A percentile compares a stretch with the other conserved stretches of the same genome.
Evolutionary conservation across 768 basidiomycete genomes (phyloP).

Genomic region (Kwoniella shandongensis): DNA sequence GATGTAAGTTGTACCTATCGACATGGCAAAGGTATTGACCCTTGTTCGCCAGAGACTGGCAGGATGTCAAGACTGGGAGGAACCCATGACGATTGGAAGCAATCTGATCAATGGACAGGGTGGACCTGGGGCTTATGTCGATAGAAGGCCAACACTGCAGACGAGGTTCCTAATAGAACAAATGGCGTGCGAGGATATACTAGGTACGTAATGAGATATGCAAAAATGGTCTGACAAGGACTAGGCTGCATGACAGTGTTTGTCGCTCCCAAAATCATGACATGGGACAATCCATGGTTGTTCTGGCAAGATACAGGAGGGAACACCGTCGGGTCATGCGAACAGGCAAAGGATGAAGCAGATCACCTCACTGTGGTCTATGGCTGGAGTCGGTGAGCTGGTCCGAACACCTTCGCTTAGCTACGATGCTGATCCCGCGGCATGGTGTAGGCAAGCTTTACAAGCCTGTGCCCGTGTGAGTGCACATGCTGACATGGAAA

Average conservation of each 20-base stretch:
- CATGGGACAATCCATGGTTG: slow-evolving; percentile 15
- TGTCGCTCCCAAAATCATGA: slow-evolving; percentile 8
- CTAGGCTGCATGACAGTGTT: slow-evolving; percentile 14
- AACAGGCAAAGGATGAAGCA: background rate
- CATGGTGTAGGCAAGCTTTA: background rate
- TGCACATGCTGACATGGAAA: background rate
- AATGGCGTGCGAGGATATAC: slow-evolving; percentile 28
- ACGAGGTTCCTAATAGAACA: slow-evolving; percentile 35
- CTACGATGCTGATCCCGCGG: too few species aligned
- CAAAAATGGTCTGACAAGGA: background rate
- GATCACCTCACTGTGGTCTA: slow-evolving; percentile 15
- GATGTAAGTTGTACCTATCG: slow-evolving; percentile 27
- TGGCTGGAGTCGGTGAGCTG: slow-evolving; percentile 18
- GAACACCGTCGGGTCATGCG: background rate
- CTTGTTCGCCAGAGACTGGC: slow-evolving; percentile 16
- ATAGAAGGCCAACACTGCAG: background rate
- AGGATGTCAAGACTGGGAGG: slow-evolving; percentile 25
- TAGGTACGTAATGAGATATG: slow-evolving; percentile 18
- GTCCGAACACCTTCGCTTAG: background rate
- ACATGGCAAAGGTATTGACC: background rate
- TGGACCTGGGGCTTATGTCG: slow-evolving; percentile 25
- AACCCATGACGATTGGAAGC: slow-evolving; percentile 17
- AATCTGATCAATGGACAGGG: slow-evolving; percentile 13
- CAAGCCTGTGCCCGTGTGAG: slow-evolving; percentile 6
- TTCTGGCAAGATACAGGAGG: background rate